These are phyloP conservation scores for Crotalaria pallida DNA, from an alignment of 306 rosid species.

Conservation along the genomic window DNA sequence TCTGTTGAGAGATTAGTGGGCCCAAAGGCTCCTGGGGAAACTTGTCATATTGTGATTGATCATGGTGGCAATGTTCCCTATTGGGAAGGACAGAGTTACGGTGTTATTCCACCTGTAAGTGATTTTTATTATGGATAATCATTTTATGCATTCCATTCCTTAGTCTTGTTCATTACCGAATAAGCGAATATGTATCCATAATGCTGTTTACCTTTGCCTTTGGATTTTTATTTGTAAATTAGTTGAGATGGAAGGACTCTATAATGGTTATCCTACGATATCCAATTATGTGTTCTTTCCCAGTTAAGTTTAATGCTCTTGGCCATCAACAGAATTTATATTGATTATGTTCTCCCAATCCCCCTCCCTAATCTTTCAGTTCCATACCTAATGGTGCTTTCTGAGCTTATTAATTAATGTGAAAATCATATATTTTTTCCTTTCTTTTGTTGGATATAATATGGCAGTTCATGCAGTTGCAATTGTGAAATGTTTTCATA, in stretches of 20 bases:
- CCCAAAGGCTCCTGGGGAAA: conserved; percentile 94
- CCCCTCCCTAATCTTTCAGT: not conserved
- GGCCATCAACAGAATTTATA: not conserved
- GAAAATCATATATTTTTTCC: not conserved
- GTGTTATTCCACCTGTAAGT: conserved; percentile 94
- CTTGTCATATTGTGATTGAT: conserved; percentile 93
- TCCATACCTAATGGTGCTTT: not conserved
- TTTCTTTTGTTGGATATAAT: not conserved
- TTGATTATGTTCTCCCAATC: not conserved
- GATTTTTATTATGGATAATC: not conserved
- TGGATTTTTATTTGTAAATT: not conserved
- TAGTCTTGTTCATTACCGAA: not conserved
- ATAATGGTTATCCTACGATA: not conserved
- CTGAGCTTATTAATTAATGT: not conserved
- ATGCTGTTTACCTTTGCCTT: not conserved
- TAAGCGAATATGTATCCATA: not conserved
- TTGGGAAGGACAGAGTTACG: conserved; percentile 99
- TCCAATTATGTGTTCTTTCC: not conserved
- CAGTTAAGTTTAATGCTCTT: not conserved
- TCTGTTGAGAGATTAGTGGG: conserved; percentile 96
- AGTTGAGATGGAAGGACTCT: not conserved
- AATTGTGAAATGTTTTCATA: not conserved
- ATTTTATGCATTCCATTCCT: not conserved
- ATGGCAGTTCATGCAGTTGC: not conserved
- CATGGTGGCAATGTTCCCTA: conserved; percentile 94